Evolutionary conservation across 2,329 filamentous ascomycete genomes (phyloP), one percentile per base, ranked within the genome.

Genomic region (Arthrobotrys sinensis): DNA sequence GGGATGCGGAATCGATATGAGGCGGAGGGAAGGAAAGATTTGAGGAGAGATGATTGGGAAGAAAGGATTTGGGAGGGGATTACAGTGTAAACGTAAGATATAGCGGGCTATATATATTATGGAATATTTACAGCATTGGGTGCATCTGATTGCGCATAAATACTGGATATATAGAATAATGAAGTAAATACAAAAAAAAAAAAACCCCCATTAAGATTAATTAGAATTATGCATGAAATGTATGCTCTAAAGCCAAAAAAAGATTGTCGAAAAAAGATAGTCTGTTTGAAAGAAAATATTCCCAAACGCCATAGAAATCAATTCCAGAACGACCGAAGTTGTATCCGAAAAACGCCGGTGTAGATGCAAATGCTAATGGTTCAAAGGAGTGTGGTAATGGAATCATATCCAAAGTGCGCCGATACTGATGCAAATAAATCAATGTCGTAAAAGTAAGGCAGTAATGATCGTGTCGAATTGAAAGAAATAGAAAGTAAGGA

Each of bases 91-190:
- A 14, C 4, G 19, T 5, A 67, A 32, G 6, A 24, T 53, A 38
- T 50, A 55, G n/a, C 24, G 21, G 57, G 21, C 12, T 2, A 36
- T 70, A 62, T 68, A 34, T 71, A 71, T 55, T 60, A 32, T 34
- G n/a, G n/a, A 19, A 52, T 70, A 70, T 62, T 46, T 52, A 62
- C 28, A 48, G 32, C 50, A 12, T 4, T 19, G n/a, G 14, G 38
- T 64, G 28, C 4, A 32, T 62, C 2, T 28, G 63, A 8, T 50
- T 40, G 32, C 48, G 36, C 14, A 36, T 36, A 19, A 19, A 57
- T 57, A 57, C 11, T 3, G 2, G 16, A 38, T 11, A 38, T 16
- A 46, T 45, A 62, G 24, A 10, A 62, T 16, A n/a, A 46, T 40
- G n/a, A 46, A 63, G 28, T 63, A 45, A 46, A 63, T 46, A 63